Percentiles rank a stretch among this genome's conserved stretches.
phyloP scores from a whole-genome alignment of 2,329 filamentous ascomycete species.

The Xylogone sp. region DNA sequence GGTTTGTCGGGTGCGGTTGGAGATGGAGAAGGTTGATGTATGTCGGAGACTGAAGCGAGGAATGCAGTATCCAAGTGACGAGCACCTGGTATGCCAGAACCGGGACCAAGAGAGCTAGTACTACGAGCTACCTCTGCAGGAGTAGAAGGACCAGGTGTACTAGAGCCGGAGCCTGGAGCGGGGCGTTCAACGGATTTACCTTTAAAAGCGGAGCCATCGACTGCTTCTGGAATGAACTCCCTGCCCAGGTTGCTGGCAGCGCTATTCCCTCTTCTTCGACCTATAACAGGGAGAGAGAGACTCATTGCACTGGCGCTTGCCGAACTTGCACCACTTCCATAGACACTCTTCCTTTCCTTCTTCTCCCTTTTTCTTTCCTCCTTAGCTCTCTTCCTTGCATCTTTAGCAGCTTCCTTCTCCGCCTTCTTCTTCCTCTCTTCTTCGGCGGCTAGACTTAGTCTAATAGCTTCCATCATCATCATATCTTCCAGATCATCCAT shows the following conservation, averaged over 20 bases:
- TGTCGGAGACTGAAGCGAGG: constrained; percentile 22
- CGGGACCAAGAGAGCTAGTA: constrained; percentile 9
- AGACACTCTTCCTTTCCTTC: constrained; percentile 54
- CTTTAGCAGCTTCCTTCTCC: constrained; percentile 76
- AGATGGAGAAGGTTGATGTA: constrained; percentile 40
- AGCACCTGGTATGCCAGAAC: constrained; percentile 15
- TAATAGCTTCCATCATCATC: constrained; percentile 97
- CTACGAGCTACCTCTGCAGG: constrained; percentile 16
- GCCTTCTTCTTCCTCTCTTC: constrained; percentile 87
- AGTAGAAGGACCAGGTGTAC: constrained; percentile 8
- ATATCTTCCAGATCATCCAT: constrained; percentile 92
- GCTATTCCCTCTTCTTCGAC: constrained; percentile 57
- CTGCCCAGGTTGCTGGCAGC: constrained; percentile 55
- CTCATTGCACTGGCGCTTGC: constrained; percentile 64
- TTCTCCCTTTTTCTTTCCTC: constrained; percentile 66
- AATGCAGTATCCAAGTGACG: constrained; percentile 18
- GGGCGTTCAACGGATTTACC: constrained; percentile 67
- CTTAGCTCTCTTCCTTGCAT: constrained; percentile 81
- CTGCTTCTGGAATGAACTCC: constrained; percentile 48
- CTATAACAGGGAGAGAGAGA: constrained; percentile 44
- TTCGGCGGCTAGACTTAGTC: constrained; percentile 84
- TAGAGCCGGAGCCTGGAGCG: neutral
- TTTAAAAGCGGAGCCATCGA: constrained; percentile 42
- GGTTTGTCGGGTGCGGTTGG: constrained; percentile 52
- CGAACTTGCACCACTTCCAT: constrained; percentile 40